These are phyloP conservation scores for Arachnomyces sp. DNA, from an alignment of 2,329 filamentous ascomycete species.

Conservation along the genomic window DNA sequence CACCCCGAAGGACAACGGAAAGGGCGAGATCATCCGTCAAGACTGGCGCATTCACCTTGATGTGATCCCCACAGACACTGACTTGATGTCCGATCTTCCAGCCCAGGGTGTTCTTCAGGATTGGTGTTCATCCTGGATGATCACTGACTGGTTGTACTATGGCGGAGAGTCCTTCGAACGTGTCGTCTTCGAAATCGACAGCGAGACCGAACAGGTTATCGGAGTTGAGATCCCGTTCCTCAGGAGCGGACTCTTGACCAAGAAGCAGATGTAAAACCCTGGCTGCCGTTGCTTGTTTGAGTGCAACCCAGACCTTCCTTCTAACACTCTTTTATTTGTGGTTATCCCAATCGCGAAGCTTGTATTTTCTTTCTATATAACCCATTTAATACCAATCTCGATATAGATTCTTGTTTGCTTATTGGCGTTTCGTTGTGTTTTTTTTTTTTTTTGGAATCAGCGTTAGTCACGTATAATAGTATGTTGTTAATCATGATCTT, in stretches of 20 bases:
- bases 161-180: conserved; percentile 27
- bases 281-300: too few relatives aligned
- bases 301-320: too few relatives aligned
- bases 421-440: too few relatives aligned
- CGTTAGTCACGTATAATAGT: too few relatives aligned
- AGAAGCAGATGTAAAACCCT: conserved; percentile 1
- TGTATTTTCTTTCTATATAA: too few relatives aligned
- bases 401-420: too few relatives aligned
- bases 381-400: too few relatives aligned
- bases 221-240: conserved; percentile 29
- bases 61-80: conserved; percentile 11
- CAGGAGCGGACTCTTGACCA: conserved; percentile 21
- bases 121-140: conserved; percentile 25
- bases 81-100: conserved; percentile 23
- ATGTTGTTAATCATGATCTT: too few relatives aligned
- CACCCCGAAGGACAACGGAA: neutral
- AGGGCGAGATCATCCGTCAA: conserved; percentile 11
- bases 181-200: conserved; percentile 23
- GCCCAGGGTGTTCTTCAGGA: conserved; percentile 12
- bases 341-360: too few relatives aligned
- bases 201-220: conserved; percentile 14
- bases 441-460: too few relatives aligned
- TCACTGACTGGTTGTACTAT: conserved; percentile 31
- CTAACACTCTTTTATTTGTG: too few relatives aligned
- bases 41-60: conserved; percentile 18